Conservation (phyloP, 2,329 filamentous ascomycete species). For the Trichophyton rubrum region DNA sequence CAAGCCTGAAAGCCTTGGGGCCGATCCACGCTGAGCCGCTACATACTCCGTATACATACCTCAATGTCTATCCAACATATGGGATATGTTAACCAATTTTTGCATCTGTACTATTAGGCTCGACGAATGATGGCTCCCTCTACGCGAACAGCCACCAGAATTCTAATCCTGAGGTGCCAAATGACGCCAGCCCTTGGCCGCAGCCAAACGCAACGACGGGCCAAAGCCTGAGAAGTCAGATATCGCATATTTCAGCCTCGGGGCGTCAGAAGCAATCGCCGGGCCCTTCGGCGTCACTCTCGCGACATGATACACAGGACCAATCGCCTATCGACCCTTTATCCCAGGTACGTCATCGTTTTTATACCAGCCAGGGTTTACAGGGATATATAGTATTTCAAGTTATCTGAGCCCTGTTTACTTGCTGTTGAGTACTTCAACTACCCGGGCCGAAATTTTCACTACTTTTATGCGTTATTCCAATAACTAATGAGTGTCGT, state of each 20-base stretch:
- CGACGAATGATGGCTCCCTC: neutral
- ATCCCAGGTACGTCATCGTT: constrained; percentile 45
- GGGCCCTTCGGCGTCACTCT: neutral
- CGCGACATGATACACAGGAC: neutral
- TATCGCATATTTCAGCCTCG: neutral
- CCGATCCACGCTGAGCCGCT: neutral
- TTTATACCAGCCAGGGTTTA: constrained; percentile 5
- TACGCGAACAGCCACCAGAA: neutral
- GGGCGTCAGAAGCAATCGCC: neutral
- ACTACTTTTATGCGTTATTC: neutral
- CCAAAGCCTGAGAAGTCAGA: neutral
- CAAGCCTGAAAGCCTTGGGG: neutral
- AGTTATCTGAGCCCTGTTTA: neutral
- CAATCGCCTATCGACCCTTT: constrained; percentile 46
- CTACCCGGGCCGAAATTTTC: neutral
- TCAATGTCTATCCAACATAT: neutral
- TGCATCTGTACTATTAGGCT: neutral
- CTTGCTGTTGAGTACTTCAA: neutral
- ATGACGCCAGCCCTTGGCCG: neutral
- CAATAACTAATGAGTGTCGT: constrained; percentile 17
- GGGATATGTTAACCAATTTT: neutral
- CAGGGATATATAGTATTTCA: neutral
- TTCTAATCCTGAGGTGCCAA: neutral
- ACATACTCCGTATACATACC: neutral
- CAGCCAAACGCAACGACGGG: neutral